Percentiles rank a stretch among this genome's conserved stretches.
Evolutionary conservation across 2,329 filamentous ascomycete species (phyloP).

Genomic region (Parastagonospora avenae): DNA sequence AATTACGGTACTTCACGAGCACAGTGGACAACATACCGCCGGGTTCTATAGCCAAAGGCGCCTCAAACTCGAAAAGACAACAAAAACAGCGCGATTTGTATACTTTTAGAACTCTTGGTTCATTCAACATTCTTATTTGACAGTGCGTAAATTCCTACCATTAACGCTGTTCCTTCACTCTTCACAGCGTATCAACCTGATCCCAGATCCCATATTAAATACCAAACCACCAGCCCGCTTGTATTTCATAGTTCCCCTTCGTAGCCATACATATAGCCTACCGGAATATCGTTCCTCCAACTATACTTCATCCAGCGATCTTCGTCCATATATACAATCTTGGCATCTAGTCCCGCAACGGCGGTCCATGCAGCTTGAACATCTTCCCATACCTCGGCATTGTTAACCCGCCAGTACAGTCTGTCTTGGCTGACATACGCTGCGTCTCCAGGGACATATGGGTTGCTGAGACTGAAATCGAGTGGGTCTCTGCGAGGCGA

Average conservation of each 20-base stretch:
- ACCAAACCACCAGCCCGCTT: too few relatives aligned
- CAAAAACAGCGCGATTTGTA: too few relatives aligned
- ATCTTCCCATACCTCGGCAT: slow-evolving; percentile 1
- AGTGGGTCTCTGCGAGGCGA: neutral
- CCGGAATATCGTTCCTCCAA: neutral
- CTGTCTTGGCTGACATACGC: slow-evolving; percentile 1
- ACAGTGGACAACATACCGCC: too few relatives aligned
- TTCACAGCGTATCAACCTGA: too few relatives aligned
- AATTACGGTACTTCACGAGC: too few relatives aligned
- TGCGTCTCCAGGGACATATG: neutral
- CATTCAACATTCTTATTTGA: too few relatives aligned
- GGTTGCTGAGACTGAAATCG: neutral
- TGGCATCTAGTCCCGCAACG: slow-evolving; percentile 4
- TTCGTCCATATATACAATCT: slow-evolving; percentile 7
- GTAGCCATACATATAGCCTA: neutral
- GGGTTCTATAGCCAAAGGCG: too few relatives aligned
- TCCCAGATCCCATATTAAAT: too few relatives aligned
- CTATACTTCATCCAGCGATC: slow-evolving; percentile 1
- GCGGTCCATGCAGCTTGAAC: slow-evolving; percentile 6
- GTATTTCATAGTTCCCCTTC: slow-evolving; percentile 1
- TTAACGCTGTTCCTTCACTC: too few relatives aligned
- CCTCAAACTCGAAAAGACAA: too few relatives aligned
- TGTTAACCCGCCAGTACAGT: slow-evolving; percentile 8
- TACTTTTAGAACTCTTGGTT: too few relatives aligned
- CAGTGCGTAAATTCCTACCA: too few relatives aligned